Percentiles rank a stretch among this genome's conserved stretches.
These are phyloP conservation scores for Silene latifolia DNA, from an alignment of 148 eudicot species.

Conservation along the genomic window DNA sequence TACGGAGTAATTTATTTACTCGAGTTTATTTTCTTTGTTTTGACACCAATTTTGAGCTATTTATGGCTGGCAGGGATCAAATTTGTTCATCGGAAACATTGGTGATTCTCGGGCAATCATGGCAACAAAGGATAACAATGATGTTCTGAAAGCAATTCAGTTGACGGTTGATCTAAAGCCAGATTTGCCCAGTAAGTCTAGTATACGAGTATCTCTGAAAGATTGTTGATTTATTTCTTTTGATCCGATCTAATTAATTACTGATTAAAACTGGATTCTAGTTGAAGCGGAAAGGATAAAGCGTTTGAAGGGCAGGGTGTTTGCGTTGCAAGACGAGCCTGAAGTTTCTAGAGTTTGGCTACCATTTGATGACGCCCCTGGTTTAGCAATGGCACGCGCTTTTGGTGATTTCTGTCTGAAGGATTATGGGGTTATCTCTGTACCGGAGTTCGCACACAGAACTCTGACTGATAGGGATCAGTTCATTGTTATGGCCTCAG, in stretches of 20 bases:
- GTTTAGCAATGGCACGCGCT: slow-evolving; percentile 99
- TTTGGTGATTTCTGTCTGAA: slow-evolving; percentile 97
- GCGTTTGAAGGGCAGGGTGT: slow-evolving; percentile 88
- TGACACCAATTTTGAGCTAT: not conserved
- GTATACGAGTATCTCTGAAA: not conserved
- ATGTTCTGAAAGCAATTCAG: slow-evolving; percentile 67
- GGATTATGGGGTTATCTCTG: slow-evolving; percentile 93
- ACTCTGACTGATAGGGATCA: slow-evolving; percentile 75
- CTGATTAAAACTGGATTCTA: slow-evolving; percentile 24
- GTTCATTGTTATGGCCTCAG: slow-evolving; percentile 92
- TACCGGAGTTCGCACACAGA: slow-evolving; percentile 80
- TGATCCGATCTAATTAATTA: slow-evolving; percentile 8
- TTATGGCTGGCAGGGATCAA: slow-evolving; percentile 55
- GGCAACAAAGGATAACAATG: slow-evolving; percentile 66
- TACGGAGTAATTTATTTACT: slow-evolving; percentile 13
- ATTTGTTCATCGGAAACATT: slow-evolving; percentile 78
- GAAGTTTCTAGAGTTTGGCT: slow-evolving; percentile 98
- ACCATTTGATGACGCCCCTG: slow-evolving; percentile 98
- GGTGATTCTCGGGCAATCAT: slow-evolving; percentile 96
- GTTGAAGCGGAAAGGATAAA: slow-evolving; percentile 98
- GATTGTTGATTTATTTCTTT: slow-evolving; percentile 2
- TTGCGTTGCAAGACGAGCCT: slow-evolving; percentile 98
- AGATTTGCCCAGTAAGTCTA: slow-evolving; percentile 81
- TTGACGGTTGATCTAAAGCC: slow-evolving; percentile 99
- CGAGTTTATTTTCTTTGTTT: too few relatives aligned